Conservation (phyloP, 306 rosid species). For the Acmispon strigosus region DNA sequence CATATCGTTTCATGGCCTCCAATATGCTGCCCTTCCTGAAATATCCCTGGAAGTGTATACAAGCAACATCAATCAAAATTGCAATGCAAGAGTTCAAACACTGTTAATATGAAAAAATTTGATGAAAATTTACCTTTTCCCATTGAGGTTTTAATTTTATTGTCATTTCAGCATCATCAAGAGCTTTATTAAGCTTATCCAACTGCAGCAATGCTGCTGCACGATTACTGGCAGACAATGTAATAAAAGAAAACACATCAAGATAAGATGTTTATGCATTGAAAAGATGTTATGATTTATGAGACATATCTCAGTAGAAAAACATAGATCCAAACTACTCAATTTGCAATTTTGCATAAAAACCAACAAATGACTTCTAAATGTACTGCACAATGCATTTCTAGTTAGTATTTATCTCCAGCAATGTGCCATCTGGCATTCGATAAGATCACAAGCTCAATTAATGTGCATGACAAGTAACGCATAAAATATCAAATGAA, state of each 20-base stretch:
- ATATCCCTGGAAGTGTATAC: constrained; percentile 66
- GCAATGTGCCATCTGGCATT: constrained; percentile 7
- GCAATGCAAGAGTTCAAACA: constrained; percentile 13
- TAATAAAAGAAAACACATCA: constrained; percentile 20
- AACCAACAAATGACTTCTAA: neutral
- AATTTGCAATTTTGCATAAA: neutral
- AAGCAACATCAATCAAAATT: constrained; percentile 10
- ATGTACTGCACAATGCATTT: neutral
- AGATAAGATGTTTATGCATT: neutral
- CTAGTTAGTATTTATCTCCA: neutral
- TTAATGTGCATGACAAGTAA: neutral
- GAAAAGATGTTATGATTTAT: neutral
- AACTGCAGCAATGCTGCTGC: constrained; percentile 96
- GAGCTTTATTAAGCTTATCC: constrained; percentile 92
- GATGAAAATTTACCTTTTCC: constrained; percentile 65
- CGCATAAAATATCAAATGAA: neutral
- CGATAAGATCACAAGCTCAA: constrained; percentile 4
- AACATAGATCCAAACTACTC: neutral
- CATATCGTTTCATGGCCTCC: constrained; percentile 91
- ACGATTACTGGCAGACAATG: constrained; percentile 65
- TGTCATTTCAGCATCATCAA: constrained; percentile 91
- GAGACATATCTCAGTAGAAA: neutral
- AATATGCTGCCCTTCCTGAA: constrained; percentile 96
- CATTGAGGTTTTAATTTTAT: constrained; percentile 81
- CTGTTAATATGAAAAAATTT: neutral